Base-by-base conservation (phyloP, 805 yeast genomes). In the Wickerhamiella azyma region DNA sequence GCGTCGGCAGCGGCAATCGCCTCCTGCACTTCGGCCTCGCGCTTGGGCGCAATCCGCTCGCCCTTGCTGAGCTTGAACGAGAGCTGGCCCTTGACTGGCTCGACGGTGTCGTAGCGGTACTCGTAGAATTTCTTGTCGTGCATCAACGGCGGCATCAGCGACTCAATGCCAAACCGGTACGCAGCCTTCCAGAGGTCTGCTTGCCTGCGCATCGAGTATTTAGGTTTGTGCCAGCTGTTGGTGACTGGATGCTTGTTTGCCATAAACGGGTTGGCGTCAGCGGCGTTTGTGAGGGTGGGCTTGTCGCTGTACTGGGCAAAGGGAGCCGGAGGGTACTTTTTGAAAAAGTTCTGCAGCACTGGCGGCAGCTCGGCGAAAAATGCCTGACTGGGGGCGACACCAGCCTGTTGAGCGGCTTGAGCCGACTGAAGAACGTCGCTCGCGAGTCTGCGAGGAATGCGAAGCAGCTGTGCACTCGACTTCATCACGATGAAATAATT, bases 211-310 rank as follows among this genome's bases (percentile, higher is more conserved):
- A 79, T 67, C 8, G 94, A 83, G 64, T 75, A 83, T 53, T 76
- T 71, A 21, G 96, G 84, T 49, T 77, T 76, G 56, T 84, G 94
- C 66, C 79, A 76, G 54, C 66, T 70, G n/a, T 81, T 75, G 18
- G 94, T 85, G 18, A 81, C 74, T 17, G 94, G 85, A 61, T 86
- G 86, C 57, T 74, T 81, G 62, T 85, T 86, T 19, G 94, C 80
- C 46, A 85, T 63, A 62, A 88, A 88, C 45, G 96, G 96, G 63
- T 88, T 88, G 54, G 86, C 82, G 50, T 75, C 74, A 18, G 74
- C 71, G 41, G 85, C 88, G 41, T 65, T 66, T 18, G 83, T 77
- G 26, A 75, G 66, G 1, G 83, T 74, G 43, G 94, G 81, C 51
- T 69, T 71, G 2, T 69, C 64, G 5, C 84, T 68, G 61, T 85